Evolutionary conservation across 441 rosid genomes (phyloP).

Genomic region (Populus hybrid): DNA sequence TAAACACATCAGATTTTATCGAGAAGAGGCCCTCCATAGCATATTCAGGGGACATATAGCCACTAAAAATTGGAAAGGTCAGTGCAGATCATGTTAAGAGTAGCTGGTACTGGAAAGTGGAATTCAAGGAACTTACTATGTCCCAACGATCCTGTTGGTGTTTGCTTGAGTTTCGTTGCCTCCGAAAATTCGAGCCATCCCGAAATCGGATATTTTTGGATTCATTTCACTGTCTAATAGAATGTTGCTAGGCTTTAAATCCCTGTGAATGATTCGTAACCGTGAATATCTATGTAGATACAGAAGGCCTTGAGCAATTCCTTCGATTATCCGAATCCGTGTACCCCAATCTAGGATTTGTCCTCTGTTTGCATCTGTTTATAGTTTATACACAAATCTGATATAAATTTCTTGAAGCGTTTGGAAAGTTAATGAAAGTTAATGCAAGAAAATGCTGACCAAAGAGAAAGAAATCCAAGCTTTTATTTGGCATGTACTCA

Average conservation of each 20-base stretch:
- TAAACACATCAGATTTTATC: too few relatives aligned
- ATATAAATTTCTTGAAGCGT: background rate
- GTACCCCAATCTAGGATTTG: background rate
- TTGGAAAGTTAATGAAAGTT: background rate
- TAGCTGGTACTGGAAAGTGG: too few relatives aligned
- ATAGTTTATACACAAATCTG: background rate
- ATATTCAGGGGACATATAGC: too few relatives aligned
- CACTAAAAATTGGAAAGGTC: too few relatives aligned
- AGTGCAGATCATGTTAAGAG: too few relatives aligned
- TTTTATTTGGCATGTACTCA: background rate
- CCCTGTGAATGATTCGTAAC: background rate
- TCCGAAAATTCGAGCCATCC: background rate
- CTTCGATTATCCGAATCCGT: background rate
- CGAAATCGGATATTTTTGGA: background rate
- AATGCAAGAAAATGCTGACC: background rate
- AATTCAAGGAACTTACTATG: too few relatives aligned
- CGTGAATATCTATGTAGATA: background rate
- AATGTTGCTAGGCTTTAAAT: background rate
- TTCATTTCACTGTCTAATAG: too few relatives aligned
- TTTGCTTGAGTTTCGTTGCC: background rate
- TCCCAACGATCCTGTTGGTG: background rate
- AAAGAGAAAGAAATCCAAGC: background rate
- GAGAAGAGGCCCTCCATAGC: too few relatives aligned
- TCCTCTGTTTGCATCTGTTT: background rate
- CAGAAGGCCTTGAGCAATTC: background rate